A percentile compares a stretch with the other conserved stretches of the same genome.
phyloP scores from a whole-genome alignment of 2,329 filamentous ascomycete species.

The Coniella vitis region DNA sequence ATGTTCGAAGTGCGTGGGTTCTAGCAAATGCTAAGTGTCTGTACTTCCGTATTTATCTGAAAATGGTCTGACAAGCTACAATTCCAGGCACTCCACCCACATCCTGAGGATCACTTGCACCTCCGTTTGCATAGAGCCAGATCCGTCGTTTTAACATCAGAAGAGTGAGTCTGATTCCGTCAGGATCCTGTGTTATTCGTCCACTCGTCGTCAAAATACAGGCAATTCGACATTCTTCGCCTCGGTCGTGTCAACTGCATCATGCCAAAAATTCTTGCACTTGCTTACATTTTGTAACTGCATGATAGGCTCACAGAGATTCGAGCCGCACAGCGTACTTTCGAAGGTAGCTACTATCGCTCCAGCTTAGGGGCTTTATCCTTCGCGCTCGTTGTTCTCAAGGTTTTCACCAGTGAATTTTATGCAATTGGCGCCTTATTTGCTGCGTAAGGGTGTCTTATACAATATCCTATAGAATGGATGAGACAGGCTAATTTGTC shows the following conservation, averaged over 20 bases:
- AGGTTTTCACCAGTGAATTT: conserved; percentile 95
- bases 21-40: too few species aligned
- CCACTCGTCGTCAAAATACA: background rate
- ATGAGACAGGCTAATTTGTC: too few species aligned
- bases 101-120: conserved; percentile 67
- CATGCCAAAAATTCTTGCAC: background rate
- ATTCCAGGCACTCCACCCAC: conserved; percentile 25
- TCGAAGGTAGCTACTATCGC: conserved; percentile 96
- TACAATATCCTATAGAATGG: too few species aligned
- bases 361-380: conserved; percentile 85
- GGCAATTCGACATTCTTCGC: background rate
- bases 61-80: background rate
- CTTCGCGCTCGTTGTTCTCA: conserved; percentile 88
- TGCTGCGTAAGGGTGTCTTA: too few species aligned
- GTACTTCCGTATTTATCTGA: too few species aligned
- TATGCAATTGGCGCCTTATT: conserved; percentile 96
- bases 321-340: conserved; percentile 89
- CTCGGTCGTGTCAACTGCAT: background rate
- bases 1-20: conserved; percentile 14
- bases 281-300: background rate
- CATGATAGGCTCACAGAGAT: conserved; percentile 81
- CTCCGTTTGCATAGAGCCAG: conserved; percentile 78
- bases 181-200: background rate
- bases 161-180: conserved; percentile 49
- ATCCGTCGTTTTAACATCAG: conserved; percentile 71